Evolutionary conservation across 306 rosid species (phyloP).

Genomic region (Vigna unguiculata): DNA sequence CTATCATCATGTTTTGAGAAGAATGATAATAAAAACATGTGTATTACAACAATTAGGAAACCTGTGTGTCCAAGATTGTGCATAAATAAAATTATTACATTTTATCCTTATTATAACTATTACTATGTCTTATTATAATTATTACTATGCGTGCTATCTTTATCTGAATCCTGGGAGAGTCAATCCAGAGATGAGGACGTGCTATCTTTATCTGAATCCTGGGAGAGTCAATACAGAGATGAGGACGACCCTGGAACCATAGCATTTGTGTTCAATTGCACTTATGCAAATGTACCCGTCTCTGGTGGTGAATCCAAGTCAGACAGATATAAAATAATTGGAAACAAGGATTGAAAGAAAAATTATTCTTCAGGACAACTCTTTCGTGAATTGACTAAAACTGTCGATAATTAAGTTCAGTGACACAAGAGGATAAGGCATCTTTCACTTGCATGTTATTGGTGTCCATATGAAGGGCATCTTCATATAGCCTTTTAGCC

Average conservation of each 20-base stretch:
- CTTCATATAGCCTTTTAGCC: conserved; percentile 88
- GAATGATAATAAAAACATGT: neutral
- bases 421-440: conserved; percentile 71
- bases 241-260: conserved; percentile 25
- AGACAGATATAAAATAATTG: conserved; percentile 23
- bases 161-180: conserved; percentile 29
- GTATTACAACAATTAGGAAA: neutral
- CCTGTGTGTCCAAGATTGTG: neutral
- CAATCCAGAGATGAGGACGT: conserved; percentile 8
- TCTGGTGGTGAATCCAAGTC: conserved; percentile 35
- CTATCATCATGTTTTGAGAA: neutral
- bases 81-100: conserved; percentile 4
- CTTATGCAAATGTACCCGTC: conserved; percentile 38
- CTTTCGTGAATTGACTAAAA: conserved; percentile 45
- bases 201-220: conserved; percentile 29
- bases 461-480: conserved; percentile 77
- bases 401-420: conserved; percentile 49
- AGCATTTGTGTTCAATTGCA: conserved; percentile 4
- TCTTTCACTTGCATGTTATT: conserved; percentile 74
- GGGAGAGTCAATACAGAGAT: conserved; percentile 17
- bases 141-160: conserved; percentile 14
- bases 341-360: conserved; percentile 29
- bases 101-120: neutral
- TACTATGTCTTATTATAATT: neutral
- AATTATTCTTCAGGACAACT: conserved; percentile 35